phyloP scores from a whole-genome alignment of 306 rosid genomes.

The Elaeagnus macrophylla region DNA sequence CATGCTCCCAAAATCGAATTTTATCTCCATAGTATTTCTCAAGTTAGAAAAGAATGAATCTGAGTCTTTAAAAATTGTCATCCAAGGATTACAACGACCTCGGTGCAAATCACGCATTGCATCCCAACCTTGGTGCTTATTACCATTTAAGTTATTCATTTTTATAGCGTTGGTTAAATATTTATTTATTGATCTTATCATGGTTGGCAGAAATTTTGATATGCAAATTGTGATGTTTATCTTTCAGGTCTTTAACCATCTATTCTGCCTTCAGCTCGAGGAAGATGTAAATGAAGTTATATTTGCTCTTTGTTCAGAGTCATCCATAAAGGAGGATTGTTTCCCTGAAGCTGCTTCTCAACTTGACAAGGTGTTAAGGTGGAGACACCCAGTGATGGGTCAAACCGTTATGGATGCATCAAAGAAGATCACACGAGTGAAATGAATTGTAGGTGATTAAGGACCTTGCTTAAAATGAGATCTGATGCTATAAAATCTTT shows the following conservation, averaged over 20 bases:
- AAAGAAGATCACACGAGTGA: slow-evolving; percentile 50
- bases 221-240: slow-evolving; percentile 17
- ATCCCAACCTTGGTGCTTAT: too few species aligned
- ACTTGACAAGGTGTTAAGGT: slow-evolving; percentile 57
- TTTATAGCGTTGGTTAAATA: not conserved
- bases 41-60: too few species aligned
- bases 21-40: too few species aligned
- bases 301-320: slow-evolving; percentile 59
- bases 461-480: not conserved
- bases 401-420: slow-evolving; percentile 50
- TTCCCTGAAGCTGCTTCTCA: slow-evolving; percentile 49
- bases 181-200: not conserved
- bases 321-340: slow-evolving; percentile 37
- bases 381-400: slow-evolving; percentile 59
- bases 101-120: too few species aligned
- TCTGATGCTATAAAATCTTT: too few species aligned
- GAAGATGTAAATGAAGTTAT: slow-evolving; percentile 90
- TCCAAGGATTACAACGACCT: too few species aligned
- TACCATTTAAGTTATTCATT: not conserved
- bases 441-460: slow-evolving; percentile 24
- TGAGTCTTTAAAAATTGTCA: too few species aligned
- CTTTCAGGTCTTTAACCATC: slow-evolving; percentile 64
- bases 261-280: slow-evolving; percentile 65
- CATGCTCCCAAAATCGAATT: too few species aligned
- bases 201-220: not conserved